These are phyloP conservation scores for Aphelidium insulamus DNA, from an alignment of 371 early-diverging fungal species.

Conservation along the genomic window DNA sequence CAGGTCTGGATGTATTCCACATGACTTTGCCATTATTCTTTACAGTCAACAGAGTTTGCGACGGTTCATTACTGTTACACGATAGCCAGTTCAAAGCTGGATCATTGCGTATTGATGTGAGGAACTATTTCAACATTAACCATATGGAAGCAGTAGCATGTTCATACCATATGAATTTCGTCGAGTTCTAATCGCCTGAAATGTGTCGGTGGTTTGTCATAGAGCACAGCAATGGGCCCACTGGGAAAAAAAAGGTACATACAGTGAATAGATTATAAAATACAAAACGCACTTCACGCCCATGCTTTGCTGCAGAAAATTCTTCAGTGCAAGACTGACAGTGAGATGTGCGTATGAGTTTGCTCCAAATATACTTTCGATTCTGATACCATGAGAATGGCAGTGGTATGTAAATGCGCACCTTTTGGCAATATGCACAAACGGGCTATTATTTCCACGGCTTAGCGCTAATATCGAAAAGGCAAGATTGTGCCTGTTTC, in stretches of 20 bases:
- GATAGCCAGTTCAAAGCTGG: no score
- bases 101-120: constrained; percentile 7
- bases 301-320: no score
- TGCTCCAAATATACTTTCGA: no score
- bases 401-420: no score
- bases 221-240: constrained; percentile 36
- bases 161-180: constrained; percentile 31
- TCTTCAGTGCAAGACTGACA: no score
- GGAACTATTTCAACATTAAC: constrained; percentile 7
- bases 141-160: not conserved
- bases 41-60: constrained; percentile 18
- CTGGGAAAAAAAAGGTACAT: constrained; percentile 5
- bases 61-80: no score
- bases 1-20: constrained; percentile 19
- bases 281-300: not conserved
- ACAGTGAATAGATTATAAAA: not conserved
- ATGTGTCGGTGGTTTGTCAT: constrained; percentile 44
- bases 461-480: no score
- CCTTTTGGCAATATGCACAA: no score
- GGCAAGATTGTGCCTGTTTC: no score
- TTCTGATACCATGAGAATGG: no score
- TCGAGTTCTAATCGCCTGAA: constrained; percentile 28
- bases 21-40: constrained; percentile 11
- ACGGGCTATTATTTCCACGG: no score
- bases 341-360: no score